Percentiles rank a stretch among this genome's conserved stretches.
These are phyloP conservation scores for Aciculoconidium aculeatum DNA, from an alignment of 805 yeast genomes.

Conservation along the genomic window DNA sequence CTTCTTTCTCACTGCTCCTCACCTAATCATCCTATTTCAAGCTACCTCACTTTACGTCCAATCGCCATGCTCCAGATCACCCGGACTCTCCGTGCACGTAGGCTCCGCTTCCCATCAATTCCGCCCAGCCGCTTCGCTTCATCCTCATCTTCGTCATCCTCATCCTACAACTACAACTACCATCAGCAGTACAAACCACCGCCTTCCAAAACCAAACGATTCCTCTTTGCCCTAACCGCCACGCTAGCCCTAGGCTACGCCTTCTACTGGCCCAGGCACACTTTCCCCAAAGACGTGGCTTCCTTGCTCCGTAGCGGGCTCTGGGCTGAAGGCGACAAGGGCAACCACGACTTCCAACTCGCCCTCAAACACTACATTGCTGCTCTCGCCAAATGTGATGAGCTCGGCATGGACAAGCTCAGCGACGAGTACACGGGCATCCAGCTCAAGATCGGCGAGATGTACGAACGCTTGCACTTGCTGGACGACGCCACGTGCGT, in stretches of 20 bases:
- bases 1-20: too few relatives aligned
- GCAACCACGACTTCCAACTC: conserved; percentile 51
- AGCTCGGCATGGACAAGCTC: conserved; percentile 48
- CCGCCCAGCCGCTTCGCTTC: not conserved
- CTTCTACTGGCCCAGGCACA: conserved; percentile 61
- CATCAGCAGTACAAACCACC: conserved; percentile 12
- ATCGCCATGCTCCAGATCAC: too few relatives aligned
- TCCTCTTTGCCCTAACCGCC: conserved; percentile 12
- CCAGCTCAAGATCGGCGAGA: conserved; percentile 80
- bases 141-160: too few relatives aligned
- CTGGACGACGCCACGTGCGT: conserved; percentile 57
- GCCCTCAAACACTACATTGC: conserved; percentile 72
- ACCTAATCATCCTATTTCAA: too few relatives aligned
- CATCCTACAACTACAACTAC: conserved; percentile 11
- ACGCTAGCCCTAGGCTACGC: too few relatives aligned
- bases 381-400: conserved; percentile 61
- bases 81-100: too few relatives aligned
- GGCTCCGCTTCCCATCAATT: not conserved
- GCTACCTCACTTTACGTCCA: too few relatives aligned
- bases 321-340: conserved; percentile 77
- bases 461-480: conserved; percentile 69
- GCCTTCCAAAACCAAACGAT: conserved; percentile 3
- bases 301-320: conserved; percentile 65
- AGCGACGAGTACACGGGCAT: conserved; percentile 86
- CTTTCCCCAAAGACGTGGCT: conserved; percentile 68